Evolutionary conservation across 257 asterid genomes (phyloP).

Genomic region (Anisodus tanguticus): DNA sequence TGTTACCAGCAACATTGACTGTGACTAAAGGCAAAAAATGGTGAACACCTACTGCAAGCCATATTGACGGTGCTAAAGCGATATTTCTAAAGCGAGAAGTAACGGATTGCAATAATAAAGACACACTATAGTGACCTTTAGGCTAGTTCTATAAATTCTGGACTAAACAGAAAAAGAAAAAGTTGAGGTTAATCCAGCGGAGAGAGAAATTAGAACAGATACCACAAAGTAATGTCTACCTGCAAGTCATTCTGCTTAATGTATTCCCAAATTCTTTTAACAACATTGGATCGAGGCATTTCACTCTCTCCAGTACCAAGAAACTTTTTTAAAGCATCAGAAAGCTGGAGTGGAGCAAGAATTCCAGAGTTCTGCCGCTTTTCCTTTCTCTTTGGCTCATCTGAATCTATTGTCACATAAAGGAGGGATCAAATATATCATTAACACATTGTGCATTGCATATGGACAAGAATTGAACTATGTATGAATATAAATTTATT

Average conservation of each 20-base stretch:
- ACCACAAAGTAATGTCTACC: constrained; percentile 44
- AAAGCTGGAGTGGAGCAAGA: constrained; percentile 81
- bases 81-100: neutral
- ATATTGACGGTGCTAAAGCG: neutral
- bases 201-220: neutral
- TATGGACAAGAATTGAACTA: neutral
- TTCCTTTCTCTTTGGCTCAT: constrained; percentile 68
- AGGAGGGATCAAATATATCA: neutral
- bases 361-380: constrained; percentile 74
- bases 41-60: constrained; percentile 11
- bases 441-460: neutral
- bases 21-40: neutral
- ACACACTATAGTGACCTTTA: neutral
- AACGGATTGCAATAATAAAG: neutral
- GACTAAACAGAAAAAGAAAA: neutral
- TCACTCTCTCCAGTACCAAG: constrained; percentile 87
- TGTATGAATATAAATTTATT: constrained; percentile 4
- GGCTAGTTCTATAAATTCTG: neutral
- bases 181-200: neutral
- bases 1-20: neutral
- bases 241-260: constrained; percentile 82
- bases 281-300: constrained; percentile 71
- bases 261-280: constrained; percentile 90
- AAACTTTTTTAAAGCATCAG: constrained; percentile 78
- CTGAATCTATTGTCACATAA: constrained; percentile 50